Conservation (phyloP, 2,329 filamentous ascomycete genomes). For the Rutstroemia sydowiana region DNA sequence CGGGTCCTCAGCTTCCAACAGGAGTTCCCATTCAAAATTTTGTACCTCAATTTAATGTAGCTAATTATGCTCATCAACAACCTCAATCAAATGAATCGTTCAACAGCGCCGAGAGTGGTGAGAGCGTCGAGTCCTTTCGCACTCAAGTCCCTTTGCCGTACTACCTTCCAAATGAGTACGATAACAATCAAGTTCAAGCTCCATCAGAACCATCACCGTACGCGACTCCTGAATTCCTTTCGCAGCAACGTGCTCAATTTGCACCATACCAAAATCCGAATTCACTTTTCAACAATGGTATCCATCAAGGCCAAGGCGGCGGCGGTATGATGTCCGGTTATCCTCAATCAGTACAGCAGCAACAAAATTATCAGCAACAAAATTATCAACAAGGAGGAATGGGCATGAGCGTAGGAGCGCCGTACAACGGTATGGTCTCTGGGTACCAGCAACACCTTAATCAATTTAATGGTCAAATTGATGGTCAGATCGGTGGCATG, state of each 20-base stretch:
- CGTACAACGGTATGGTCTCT: not conserved
- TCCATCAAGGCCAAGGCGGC: not conserved
- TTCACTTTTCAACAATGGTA: not conserved
- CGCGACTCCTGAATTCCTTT: constrained; percentile 5
- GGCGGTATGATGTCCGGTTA: not conserved
- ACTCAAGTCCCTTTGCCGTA: constrained; percentile 23
- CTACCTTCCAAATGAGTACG: constrained; percentile 12
- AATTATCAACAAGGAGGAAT: not conserved
- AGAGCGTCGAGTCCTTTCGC: constrained; percentile 17
- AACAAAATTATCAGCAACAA: not conserved
- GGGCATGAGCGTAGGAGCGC: not conserved
- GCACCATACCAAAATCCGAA: not conserved
- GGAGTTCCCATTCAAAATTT: not conserved
- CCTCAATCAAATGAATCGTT: not conserved
- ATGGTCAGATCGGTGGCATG: not conserved
- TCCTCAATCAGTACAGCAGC: not conserved
- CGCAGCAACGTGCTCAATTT: constrained; percentile 2
- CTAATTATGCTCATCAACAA: not conserved
- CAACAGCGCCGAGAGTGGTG: not conserved
- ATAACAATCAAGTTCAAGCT: constrained; percentile 2
- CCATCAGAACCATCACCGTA: constrained; percentile 5
- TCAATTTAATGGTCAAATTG: not conserved
- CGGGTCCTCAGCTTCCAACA: not conserved
- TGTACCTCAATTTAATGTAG: not conserved
- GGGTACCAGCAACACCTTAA: not conserved